Base-by-base conservation (phyloP, 106 monocot genomes). In the Ottelia alismoides region DNA sequence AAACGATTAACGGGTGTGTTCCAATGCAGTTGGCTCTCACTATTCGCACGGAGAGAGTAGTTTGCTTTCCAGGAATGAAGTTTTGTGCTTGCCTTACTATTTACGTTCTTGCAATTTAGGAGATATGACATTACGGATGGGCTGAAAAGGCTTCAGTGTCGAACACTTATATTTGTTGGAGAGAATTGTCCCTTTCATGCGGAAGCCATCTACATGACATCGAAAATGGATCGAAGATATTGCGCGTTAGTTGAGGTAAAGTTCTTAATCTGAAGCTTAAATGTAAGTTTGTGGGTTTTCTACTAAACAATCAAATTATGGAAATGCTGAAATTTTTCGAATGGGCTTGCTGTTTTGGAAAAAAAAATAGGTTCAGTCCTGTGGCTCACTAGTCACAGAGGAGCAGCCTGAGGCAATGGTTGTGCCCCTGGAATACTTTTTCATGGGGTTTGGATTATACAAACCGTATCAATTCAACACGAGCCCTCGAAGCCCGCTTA, bases 381-480 rank as follows among this genome's bases (percentile, higher is more conserved):
- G 87, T 31, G 82, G 87, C 6, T 88, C 87, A n/a, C 17, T 88
- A 56, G 82, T 88, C 35, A 82, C 87, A 0, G 87, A 88, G 68
- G 87, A 88, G 76, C 82, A 82, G 55, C 82, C 87, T 1, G 69
- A 78, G 22, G 82, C 87, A 2, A 82, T 88, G 82, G 57, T 76
- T 55, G 67, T 88, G 32, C 82, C 82, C 0, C 60, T 88, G 66
- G 87, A 82, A 60, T 78, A 72, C 53, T 82, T 82, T 58, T 49
- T 88, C 31, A 78, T 66, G 59, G 67, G 65, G 1, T 88, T 67
- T 10, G 82, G 82, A 1, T 55, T 88, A 2, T 76, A 73, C 73
- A 52, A 70, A 12, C 75, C 76, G 18, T 51, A 31, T 61, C 78
- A 70, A 44, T n/a, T 82, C 1, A 73, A 22, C 11, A 30, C 49